Evolutionary conservation across 2,329 filamentous ascomycete genomes (phyloP).

Genomic region (Aspergillus felis): DNA sequence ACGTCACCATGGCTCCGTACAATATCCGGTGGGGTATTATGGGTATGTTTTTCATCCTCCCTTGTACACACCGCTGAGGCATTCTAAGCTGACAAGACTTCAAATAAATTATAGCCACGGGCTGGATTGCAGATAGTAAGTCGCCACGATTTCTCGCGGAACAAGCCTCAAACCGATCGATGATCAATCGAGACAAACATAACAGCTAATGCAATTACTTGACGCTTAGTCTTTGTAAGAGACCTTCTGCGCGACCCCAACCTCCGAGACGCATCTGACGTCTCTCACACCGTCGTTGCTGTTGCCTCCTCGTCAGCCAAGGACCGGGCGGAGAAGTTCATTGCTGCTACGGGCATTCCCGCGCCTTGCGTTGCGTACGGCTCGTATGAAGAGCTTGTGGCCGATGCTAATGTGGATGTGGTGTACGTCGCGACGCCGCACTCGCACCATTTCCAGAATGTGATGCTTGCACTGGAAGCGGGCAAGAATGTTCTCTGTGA

Average conservation of each 20-base stretch:
- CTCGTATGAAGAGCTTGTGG: constrained; percentile 76
- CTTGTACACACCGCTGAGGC: neutral
- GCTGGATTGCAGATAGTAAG: constrained; percentile 41
- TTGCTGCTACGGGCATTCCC: constrained; percentile 67
- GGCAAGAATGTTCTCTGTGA: constrained; percentile 89
- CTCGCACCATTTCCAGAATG: constrained; percentile 89
- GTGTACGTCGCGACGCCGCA: constrained; percentile 88
- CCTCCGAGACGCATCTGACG: constrained; percentile 64
- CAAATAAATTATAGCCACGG: constrained; percentile 35
- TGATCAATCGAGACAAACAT: neutral
- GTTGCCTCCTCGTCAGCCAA: constrained; percentile 74
- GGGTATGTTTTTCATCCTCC: constrained; percentile 25
- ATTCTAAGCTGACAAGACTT: constrained; percentile 12
- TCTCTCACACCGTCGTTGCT: constrained; percentile 73
- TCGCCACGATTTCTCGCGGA: neutral
- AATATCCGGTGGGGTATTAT: constrained; percentile 44
- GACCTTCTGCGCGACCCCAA: constrained; percentile 74
- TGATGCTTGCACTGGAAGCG: constrained; percentile 75
- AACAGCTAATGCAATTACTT: constrained; percentile 1
- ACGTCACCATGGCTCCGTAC: constrained; percentile 28
- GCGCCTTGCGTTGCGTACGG: constrained; percentile 68
- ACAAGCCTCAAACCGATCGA: neutral
- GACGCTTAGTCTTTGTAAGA: constrained; percentile 58
- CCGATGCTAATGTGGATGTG: constrained; percentile 74
- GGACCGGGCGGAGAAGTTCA: constrained; percentile 66